These are phyloP conservation scores for Sugiyamaella grinbergsii DNA, from an alignment of 1,139 yeast species.

Conservation along the genomic window DNA sequence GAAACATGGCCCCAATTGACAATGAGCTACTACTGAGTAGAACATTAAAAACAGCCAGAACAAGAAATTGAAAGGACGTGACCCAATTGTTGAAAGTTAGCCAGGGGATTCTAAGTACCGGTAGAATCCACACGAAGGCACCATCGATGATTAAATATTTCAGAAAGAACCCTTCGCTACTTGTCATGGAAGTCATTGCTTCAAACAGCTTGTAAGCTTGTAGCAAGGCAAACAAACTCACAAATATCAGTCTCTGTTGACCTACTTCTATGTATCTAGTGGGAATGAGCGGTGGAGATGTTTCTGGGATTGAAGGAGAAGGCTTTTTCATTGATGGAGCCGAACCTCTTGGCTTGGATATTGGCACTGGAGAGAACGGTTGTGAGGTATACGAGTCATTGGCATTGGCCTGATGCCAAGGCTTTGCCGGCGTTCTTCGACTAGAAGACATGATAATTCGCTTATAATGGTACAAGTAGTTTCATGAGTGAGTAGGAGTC, in stretches of 20 bases:
- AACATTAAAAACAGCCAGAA: conserved; percentile 44
- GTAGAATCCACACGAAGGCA: conserved; percentile 64
- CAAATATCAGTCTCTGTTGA: conserved; percentile 70
- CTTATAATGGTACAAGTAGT: too few relatives aligned
- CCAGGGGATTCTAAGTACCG: conserved; percentile 73
- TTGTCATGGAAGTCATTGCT: conserved; percentile 47
- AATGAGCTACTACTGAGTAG: conserved; percentile 45
- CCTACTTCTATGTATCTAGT: conserved; percentile 61
- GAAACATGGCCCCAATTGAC: conserved; percentile 54
- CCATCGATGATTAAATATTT: conserved; percentile 79
- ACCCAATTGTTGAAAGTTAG: conserved; percentile 53
- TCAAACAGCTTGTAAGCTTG: conserved; percentile 86
- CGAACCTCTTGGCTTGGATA: neutral
- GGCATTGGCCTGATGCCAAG: conserved; percentile 6
- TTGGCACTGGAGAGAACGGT: neutral
- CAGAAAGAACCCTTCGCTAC: conserved; percentile 58
- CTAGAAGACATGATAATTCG: neutral
- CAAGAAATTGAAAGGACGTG: conserved; percentile 43
- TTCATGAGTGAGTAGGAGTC: too few relatives aligned
- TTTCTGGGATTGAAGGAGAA: neutral
- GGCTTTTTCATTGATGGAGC: neutral
- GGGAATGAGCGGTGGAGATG: conserved; percentile 41
- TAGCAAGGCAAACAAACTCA: conserved; percentile 66
- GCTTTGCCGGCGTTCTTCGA: conserved; percentile 10
- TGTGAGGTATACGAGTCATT: neutral